Evolutionary conservation across 768 basidiomycete species (phyloP), one percentile per base, ranked within the genome.

Genomic region (Clathrus columnatus): DNA sequence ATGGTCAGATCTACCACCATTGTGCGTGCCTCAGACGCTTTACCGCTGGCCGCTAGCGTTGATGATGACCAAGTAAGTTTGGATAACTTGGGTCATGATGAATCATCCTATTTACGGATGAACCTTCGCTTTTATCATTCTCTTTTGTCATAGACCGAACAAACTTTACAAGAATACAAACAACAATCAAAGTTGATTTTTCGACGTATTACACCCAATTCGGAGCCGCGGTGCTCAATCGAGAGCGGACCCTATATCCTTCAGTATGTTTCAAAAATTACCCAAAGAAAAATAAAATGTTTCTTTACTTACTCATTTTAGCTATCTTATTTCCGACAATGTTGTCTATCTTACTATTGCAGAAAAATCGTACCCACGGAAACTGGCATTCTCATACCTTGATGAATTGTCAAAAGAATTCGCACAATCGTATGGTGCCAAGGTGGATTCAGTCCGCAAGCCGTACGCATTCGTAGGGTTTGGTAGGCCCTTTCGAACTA

Each of bases 391-490:
- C 72, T 93, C 93, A 7, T 99, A 92, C 70, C 80, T 99, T 48
- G 93, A 97, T 61, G 96, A 99, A 70, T 77, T 99, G 44, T 88
- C 90, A 21, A 98, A 96, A 65, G 96, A 99, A 70, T 99, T 99
- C 66, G 80, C 86, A 36, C 81, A 82, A 50, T 88, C 88, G 5
- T 99, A 98, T 69, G 96, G 92, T 8, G 76, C 89, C 5, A 95
- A 92, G 69, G 91, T 98, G 18, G 95, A 97, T 63, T 78, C 81
- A 17, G 87, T 87, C 17, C 81, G 91, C 60, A 91, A 95, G 69
- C 96, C 96, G n/a, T 99, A 99, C 68, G 95, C 96, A 23, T 98
- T 98, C 67, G 88, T 98, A 57, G 93, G 96, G 47, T 99, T 99
- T 63, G 93, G 93, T 94, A 63, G 61, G 89, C 74, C 21, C 29